A percentile compares a stretch with the other conserved stretches of the same genome.
These are phyloP conservation scores for Boletus eberwhitei DNA, from an alignment of 768 basidiomycete genomes.

Conservation along the genomic window DNA sequence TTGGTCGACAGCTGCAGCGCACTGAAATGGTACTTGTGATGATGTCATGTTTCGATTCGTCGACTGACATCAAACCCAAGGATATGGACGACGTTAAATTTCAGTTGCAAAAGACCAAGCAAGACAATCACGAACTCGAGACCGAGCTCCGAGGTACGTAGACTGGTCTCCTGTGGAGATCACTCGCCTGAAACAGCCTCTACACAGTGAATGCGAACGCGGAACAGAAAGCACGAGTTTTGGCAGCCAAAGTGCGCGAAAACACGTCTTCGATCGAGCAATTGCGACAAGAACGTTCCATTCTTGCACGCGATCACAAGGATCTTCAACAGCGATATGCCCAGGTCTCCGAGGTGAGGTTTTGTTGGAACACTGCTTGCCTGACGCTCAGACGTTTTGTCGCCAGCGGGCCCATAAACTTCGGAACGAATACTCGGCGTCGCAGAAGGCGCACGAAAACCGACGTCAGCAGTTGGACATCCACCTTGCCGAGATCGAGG, in stretches of 20 bases:
- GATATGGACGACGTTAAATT: slow-evolving; percentile 76
- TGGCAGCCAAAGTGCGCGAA: slow-evolving; percentile 65
- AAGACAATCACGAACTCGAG: slow-evolving; percentile 72
- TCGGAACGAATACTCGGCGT: slow-evolving; percentile 55
- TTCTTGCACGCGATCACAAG: slow-evolving; percentile 68
- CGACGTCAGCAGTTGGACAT: slow-evolving; percentile 73
- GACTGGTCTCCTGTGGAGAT: neutral
- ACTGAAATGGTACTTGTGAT: slow-evolving; percentile 58
- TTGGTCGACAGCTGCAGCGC: slow-evolving; percentile 61
- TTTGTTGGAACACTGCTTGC: neutral
- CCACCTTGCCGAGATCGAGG: slow-evolving; percentile 68
- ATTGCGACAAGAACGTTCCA: slow-evolving; percentile 71
- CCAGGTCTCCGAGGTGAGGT: slow-evolving; percentile 62
- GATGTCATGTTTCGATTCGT: neutral
- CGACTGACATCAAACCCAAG: slow-evolving; percentile 35
- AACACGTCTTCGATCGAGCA: slow-evolving; percentile 70
- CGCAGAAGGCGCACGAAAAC: slow-evolving; percentile 66
- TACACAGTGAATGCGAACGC: slow-evolving; percentile 55
- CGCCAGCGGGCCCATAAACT: slow-evolving; percentile 59
- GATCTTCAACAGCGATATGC: slow-evolving; percentile 65
- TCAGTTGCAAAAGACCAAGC: slow-evolving; percentile 66
- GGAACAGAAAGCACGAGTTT: slow-evolving; percentile 70
- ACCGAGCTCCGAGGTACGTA: slow-evolving; percentile 64
- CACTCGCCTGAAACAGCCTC: neutral
- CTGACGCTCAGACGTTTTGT: neutral